Evolutionary conservation across 192 early-diverging fungal genomes (phyloP).

Genomic region (Dimargaris xerosporica): DNA sequence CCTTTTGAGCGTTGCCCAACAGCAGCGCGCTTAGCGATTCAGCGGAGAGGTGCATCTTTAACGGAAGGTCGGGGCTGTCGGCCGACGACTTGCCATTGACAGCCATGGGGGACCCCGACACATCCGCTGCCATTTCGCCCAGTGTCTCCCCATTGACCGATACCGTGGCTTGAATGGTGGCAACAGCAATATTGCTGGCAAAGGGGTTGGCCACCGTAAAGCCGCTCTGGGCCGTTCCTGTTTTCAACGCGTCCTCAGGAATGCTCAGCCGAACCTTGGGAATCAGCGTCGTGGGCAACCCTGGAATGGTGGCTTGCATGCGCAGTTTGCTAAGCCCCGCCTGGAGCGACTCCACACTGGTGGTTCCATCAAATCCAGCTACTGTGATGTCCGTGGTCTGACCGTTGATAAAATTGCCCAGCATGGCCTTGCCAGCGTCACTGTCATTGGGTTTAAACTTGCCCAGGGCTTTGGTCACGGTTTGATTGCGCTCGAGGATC

Average conservation of each 20-base stretch:
- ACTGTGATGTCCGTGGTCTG: conserved; percentile 24
- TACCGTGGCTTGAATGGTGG: conserved; percentile 24
- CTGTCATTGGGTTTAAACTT: conserved; percentile 31
- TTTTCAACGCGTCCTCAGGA: conserved; percentile 22
- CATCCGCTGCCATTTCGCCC: conserved; percentile 8
- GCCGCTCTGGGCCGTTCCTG: conserved; percentile 25
- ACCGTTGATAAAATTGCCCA: conserved; percentile 34
- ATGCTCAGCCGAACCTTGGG: conserved; percentile 25
- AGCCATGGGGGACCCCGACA: background rate
- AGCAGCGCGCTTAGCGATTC: background rate
- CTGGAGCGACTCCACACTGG: conserved; percentile 28
- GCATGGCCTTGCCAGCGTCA: conserved; percentile 25
- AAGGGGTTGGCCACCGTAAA: conserved; percentile 41
- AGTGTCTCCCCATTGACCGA: background rate
- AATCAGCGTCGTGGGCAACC: conserved; percentile 27
- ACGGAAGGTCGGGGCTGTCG: conserved; percentile 10
- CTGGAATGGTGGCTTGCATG: conserved; percentile 31
- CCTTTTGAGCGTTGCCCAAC: conserved; percentile 5
- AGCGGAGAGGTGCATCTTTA: background rate
- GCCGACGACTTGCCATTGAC: conserved; percentile 1
- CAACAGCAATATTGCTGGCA: conserved; percentile 28
- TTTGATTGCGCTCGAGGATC: conserved; percentile 18
- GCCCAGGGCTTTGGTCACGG: conserved; percentile 24
- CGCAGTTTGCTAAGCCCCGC: conserved; percentile 24
- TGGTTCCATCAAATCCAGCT: conserved; percentile 26